phyloP scores from a whole-genome alignment of 208 protist genomes.

The Leishmania braziliensis region DNA sequence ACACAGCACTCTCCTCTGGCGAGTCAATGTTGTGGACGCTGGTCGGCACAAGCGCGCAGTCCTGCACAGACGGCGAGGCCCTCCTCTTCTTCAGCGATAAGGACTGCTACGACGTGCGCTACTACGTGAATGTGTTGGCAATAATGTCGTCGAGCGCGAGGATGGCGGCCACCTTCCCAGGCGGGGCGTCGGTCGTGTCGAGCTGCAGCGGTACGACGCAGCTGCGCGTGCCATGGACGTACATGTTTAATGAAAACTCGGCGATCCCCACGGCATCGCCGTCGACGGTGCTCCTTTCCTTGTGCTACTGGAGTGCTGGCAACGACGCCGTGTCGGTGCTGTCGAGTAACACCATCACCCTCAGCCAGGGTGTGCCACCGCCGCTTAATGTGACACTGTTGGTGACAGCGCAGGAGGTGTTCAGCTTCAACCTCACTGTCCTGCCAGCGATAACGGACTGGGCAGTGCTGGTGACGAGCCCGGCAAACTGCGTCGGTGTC shows the following conservation, averaged over 20 bases:
- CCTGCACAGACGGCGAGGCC: conserved; percentile 27
- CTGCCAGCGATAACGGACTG: conserved; percentile 57
- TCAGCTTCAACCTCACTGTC: conserved; percentile 49
- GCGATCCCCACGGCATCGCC: background rate
- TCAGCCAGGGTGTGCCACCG: conserved; percentile 52
- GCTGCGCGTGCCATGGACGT: conserved; percentile 28
- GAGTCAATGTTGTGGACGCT: conserved; percentile 79
- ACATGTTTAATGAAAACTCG: conserved; percentile 2
- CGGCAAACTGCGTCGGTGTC: conserved; percentile 48
- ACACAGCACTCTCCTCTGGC: conserved; percentile 40
- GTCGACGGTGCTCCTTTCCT: conserved; percentile 24
- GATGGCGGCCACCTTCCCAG: conserved; percentile 15
- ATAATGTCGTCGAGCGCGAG: background rate
- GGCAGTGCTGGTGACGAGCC: conserved; percentile 55
- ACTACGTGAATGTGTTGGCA: conserved; percentile 44
- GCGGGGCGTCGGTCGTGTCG: conserved; percentile 31
- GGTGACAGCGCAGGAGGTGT: conserved; percentile 41
- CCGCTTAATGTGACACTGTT: conserved; percentile 36
- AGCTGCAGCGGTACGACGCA: conserved; percentile 26
- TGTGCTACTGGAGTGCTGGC: conserved; percentile 68
- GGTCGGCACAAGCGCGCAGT: conserved; percentile 16
- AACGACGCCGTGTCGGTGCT: conserved; percentile 48
- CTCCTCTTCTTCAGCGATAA: conserved; percentile 80
- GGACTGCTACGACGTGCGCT: conserved; percentile 71
- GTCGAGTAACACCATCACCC: conserved; percentile 34